These are phyloP conservation scores for Neonectria magnoliae DNA, from an alignment of 2,329 filamentous ascomycete genomes.

Conservation along the genomic window DNA sequence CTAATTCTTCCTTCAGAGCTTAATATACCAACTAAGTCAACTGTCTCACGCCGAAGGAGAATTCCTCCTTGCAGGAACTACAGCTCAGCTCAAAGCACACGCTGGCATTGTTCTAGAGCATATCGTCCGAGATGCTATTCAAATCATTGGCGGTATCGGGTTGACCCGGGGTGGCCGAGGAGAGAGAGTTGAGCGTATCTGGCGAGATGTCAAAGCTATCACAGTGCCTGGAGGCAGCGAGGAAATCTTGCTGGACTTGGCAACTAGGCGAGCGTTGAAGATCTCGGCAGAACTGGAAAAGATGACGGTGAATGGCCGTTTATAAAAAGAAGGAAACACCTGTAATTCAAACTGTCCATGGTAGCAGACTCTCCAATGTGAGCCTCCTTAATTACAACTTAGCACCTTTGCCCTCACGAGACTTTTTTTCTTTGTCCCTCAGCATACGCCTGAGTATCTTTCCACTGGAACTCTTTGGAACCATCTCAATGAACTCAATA, in stretches of 20 bases:
- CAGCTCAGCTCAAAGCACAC: conserved; percentile 16
- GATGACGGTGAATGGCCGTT: background rate
- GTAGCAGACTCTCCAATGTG: background rate
- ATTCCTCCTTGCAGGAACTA: conserved; percentile 15
- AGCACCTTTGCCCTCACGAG: conserved; percentile 3
- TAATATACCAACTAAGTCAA: conserved; percentile 12
- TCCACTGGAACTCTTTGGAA: conserved; percentile 77
- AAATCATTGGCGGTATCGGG: conserved; percentile 17
- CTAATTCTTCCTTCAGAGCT: background rate
- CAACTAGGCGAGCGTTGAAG: conserved; percentile 13
- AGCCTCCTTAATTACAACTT: conserved; percentile 5
- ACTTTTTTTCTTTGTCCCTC: conserved; percentile 69
- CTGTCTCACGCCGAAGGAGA: conserved; percentile 6
- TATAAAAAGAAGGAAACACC: background rate
- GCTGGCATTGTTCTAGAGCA: conserved; percentile 14
- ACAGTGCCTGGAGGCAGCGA: conserved; percentile 19
- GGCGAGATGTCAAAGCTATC: conserved; percentile 22
- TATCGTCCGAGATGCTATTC: conserved; percentile 14
- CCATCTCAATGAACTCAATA: conserved; percentile 69
- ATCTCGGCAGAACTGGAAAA: conserved; percentile 1
- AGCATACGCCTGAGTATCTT: conserved; percentile 76
- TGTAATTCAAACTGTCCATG: no score
- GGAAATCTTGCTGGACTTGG: conserved; percentile 18
- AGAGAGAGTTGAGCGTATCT: conserved; percentile 16
- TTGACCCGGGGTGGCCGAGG: conserved; percentile 14